Base-by-base conservation (phyloP, 1,284 basidiomycete species). In the Caloboletus inedulis region DNA sequence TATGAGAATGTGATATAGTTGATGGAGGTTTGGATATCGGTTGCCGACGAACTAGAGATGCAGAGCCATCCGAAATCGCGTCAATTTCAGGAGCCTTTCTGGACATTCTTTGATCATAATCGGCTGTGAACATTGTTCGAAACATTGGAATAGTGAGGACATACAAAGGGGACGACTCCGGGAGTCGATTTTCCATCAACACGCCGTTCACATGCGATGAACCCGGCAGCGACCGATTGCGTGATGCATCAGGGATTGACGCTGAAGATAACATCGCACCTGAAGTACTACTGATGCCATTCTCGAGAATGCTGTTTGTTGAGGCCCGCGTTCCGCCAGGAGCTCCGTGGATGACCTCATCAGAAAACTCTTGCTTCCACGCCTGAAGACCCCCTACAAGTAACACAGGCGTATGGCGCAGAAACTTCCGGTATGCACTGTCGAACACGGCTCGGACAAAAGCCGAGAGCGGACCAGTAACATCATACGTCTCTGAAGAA, bases 351-450 rank as follows among this genome's bases (percentile, higher is more conserved):
- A 70, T 60, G 36, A 83, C 64, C 49, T 71, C 65, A 4, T 77
- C 77, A 0, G 82, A 80, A 48, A 90, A 74, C 49, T 88, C 82
- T 50, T 75, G 75, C 59, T 79, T 80, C 94, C 95, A 99, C 0
- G 85, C 88, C 41, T 88, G 81, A 49, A 93, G 76, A 1, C 96
- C 96, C 1, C 96, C 96, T 8, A 89, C 77, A 18, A 99, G 79
- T 55, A 98, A 71, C 65, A 93, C 84, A 0, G 96, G 95, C 58
- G 84, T 81, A 40, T 89, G 78, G 62, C 87, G 84, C 35, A 98
- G 73, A 51, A 79, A 74, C 71, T 89, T 93, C 54, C 74, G 72
- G 64, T 89, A 91, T 23, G 86, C 85, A 27, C 75, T 75, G 60
- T 89, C 87, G 68, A 82, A 86, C 39, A 96, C 89, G 4, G 86